phyloP scores from a whole-genome alignment of 345 rosid species.

The Eucalyptus dawsonii region DNA sequence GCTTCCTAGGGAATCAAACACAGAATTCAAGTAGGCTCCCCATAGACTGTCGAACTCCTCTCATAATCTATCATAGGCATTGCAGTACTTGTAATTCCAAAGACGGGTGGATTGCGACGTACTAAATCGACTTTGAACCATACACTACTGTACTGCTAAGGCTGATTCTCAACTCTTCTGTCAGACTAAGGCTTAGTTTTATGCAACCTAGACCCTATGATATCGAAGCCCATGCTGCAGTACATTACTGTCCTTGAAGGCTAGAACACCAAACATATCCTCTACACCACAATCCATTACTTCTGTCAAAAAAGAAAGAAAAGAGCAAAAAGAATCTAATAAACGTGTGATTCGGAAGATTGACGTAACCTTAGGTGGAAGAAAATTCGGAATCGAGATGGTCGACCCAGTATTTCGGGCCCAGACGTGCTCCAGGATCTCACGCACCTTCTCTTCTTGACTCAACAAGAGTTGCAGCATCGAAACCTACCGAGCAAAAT shows the following conservation, averaged over 20 bases:
- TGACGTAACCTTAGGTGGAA: conserved; percentile 61
- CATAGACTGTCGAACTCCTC: background rate
- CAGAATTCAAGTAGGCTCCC: background rate
- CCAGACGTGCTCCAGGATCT: conserved; percentile 46
- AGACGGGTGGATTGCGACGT: background rate
- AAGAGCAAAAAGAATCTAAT: background rate
- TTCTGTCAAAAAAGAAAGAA: background rate
- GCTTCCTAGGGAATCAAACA: background rate
- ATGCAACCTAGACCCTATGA: background rate
- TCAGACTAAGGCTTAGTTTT: background rate
- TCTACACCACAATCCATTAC: background rate
- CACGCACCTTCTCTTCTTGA: conserved; percentile 74
- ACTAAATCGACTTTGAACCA: background rate
- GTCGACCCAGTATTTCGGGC: conserved; percentile 22
- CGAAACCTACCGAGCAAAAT: conserved; percentile 26
- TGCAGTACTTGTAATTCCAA: background rate
- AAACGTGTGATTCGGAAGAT: background rate
- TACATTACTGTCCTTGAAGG: background rate
- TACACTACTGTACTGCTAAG: background rate
- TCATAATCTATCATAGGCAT: background rate
- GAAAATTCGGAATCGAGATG: conserved; percentile 46
- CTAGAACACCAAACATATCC: background rate
- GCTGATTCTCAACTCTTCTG: background rate
- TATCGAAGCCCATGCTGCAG: background rate
- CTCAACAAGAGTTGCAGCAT: conserved; percentile 64